Evolutionary conservation across 2,329 filamentous ascomycete species (phyloP), one percentile per base, ranked within the genome.

Genomic region (Colletotrichum sojae): DNA sequence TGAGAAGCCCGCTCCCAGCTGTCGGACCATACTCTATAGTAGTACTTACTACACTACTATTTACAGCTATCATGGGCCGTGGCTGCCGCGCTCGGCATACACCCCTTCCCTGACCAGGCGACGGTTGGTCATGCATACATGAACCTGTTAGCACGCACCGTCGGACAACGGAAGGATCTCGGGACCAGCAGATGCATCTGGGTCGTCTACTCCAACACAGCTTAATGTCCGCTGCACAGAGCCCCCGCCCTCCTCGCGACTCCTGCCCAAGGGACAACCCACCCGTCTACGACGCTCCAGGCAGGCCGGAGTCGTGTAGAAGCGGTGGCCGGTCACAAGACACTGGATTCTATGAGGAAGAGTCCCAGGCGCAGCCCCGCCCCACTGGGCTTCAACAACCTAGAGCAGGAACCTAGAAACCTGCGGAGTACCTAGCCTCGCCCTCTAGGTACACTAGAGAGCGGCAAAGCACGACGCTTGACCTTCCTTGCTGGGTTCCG

Each of bases 221-320:
- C 22, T 22, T 36, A 27, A 51, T 49, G 4, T 31, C 45, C 56
- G 45, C 46, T 15, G 27, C 27, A 49, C 18, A 18, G 46, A 59
- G 27, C 25, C 56, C 27, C 56, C 45, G 12, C 56, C 22, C 40
- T 16, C 16, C 12, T n/a, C 49, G 20, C 22, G 16, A 48, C 22
- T 22, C 13, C 16, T 13, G 9, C 16, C 49, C 27, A 13, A 31
- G 25, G 13, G 27, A n/a, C 25, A 59, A 39, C 46, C 56, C 56
- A 49, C 56, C 36, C 27, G 27, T 59, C 15, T 51, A 59, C 56
- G 25, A 59, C 45, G 25, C 56, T 59, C 36, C 56, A 51, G 46
- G 56, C 56, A 12, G 20, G 18, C 40, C 40, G 40, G 40, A 15
- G 40, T 22, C 27, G 56, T 40, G 15, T 31, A 46, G n/a, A 46